These are phyloP conservation scores for Aspergillus clavatus DNA, from an alignment of 2,329 filamentous ascomycete genomes.

Conservation along the genomic window DNA sequence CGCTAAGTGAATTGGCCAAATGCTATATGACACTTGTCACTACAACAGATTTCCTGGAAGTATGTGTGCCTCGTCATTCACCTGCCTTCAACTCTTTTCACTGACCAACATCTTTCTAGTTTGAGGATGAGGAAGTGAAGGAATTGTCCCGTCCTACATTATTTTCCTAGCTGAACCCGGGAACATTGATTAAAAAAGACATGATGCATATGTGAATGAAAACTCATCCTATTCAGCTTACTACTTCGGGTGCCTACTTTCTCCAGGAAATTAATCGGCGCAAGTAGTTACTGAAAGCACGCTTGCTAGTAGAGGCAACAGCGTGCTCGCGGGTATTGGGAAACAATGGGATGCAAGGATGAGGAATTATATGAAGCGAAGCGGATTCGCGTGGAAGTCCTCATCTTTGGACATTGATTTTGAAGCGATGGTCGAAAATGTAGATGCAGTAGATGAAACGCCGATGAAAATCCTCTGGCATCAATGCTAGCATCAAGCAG, in stretches of 20 bases:
- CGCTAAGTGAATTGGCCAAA: constrained; percentile 73
- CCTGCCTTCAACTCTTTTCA: not conserved
- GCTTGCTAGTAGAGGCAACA: not conserved
- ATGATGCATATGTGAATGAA: not conserved
- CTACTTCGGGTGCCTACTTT: not conserved
- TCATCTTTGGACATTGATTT: too few species aligned
- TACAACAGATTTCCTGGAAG: constrained; percentile 80
- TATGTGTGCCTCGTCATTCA: constrained; percentile 45
- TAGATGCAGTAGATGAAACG: too few species aligned
- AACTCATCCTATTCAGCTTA: not conserved
- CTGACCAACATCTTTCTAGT: constrained; percentile 28
- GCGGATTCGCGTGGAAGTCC: too few species aligned
- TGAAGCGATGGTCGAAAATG: too few species aligned
- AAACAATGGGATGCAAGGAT: too few species aligned
- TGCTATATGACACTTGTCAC: constrained; percentile 78
- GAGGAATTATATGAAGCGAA: too few species aligned
- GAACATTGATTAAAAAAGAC: not conserved
- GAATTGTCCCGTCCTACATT: constrained; percentile 26
- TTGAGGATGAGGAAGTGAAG: constrained; percentile 38
- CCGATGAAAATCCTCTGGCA: too few species aligned
- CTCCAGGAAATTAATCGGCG: not conserved
- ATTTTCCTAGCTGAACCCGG: constrained; percentile 25
- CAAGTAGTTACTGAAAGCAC: not conserved
- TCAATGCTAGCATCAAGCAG: too few species aligned
- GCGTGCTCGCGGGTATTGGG: too few species aligned